These are phyloP conservation scores for Ogataea siamensis DNA, from an alignment of 805 yeast genomes.

Conservation along the genomic window DNA sequence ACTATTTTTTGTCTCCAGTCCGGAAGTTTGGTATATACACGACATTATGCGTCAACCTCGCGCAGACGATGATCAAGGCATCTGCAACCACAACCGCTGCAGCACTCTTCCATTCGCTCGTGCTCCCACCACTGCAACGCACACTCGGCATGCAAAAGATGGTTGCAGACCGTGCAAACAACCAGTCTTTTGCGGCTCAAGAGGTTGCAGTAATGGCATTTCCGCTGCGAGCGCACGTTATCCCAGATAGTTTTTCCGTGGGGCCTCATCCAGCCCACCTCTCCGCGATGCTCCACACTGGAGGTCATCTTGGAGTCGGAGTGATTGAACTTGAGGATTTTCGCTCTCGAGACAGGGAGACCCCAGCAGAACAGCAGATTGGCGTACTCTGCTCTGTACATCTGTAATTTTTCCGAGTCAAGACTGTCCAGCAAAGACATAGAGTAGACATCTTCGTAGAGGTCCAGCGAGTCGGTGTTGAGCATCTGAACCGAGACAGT, in stretches of 20 bases:
- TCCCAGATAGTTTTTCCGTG: constrained; percentile 22
- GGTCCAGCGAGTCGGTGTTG: constrained; percentile 43
- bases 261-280: constrained; percentile 28
- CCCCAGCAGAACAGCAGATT: constrained; percentile 81
- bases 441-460: constrained; percentile 42
- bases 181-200: constrained; percentile 58
- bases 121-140: constrained; percentile 76
- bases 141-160: constrained; percentile 74
- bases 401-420: constrained; percentile 36
- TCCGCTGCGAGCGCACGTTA: constrained; percentile 27
- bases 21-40: constrained; percentile 7
- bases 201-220: constrained; percentile 67
- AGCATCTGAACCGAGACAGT: constrained; percentile 46
- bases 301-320: constrained; percentile 12
- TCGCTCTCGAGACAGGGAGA: constrained; percentile 72
- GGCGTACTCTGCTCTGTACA: constrained; percentile 69
- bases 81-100: constrained; percentile 82
- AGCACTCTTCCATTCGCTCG: constrained; percentile 52
- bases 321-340: constrained; percentile 69
- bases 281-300: constrained; percentile 28
- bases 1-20: background rate
- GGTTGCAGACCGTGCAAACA: constrained; percentile 73
- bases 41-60: constrained; percentile 11
- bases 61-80: constrained; percentile 42
- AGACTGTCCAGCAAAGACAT: constrained; percentile 40